These are phyloP conservation scores for Carex myosuroides DNA, from an alignment of 176 grass and related monocot genomes.

Conservation along the genomic window DNA sequence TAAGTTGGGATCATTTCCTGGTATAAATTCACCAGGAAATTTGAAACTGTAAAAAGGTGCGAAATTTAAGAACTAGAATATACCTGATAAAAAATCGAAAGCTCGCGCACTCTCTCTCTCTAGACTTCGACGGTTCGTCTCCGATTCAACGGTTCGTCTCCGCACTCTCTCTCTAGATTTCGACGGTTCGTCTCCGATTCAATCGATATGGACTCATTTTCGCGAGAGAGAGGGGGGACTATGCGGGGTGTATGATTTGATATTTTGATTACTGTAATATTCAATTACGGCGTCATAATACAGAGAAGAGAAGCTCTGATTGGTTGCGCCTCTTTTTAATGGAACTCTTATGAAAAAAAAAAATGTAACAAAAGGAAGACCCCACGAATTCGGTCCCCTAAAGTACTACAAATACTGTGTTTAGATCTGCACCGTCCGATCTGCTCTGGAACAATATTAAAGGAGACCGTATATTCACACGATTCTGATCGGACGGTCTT, in stretches of 20 bases:
- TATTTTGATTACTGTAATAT: background rate
- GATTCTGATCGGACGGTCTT: no score
- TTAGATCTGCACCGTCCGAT: no score
- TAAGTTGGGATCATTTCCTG: background rate
- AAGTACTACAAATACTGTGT: no score
- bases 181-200: background rate
- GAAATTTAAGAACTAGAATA: background rate
- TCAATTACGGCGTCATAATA: background rate
- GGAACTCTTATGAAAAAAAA: no score
- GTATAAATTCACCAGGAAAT: background rate
- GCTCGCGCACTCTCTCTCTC: background rate
- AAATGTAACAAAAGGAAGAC: no score
- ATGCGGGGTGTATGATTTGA: no score
- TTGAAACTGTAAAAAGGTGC: background rate
- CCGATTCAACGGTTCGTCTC: background rate
- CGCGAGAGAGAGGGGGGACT: background rate
- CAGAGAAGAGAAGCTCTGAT: background rate
- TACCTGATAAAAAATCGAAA: background rate
- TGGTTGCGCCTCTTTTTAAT: background rate
- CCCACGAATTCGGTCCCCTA: no score
- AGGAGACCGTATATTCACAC: no score
- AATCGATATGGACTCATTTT: background rate
- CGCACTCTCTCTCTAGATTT: background rate
- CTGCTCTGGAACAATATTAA: no score
- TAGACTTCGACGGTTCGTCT: background rate